Conservation (phyloP, 164 flowering plant genomes). For the Houttuynia cordata region DNA sequence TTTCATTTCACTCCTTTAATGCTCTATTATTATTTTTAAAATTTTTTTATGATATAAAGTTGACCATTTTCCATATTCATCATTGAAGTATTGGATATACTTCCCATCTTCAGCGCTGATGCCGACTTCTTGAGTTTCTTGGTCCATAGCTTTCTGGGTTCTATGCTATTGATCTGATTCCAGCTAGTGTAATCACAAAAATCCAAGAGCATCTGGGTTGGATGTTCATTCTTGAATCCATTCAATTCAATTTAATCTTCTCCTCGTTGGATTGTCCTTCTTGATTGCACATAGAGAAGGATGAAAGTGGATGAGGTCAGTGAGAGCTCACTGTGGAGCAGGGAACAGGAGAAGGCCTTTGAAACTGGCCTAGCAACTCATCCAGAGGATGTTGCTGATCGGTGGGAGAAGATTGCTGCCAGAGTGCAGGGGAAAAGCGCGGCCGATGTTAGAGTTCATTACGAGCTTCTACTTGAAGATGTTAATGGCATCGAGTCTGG, state of each 20-base stretch:
- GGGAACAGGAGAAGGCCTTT: constrained; percentile 79
- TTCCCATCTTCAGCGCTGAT: not conserved
- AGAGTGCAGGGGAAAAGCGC: constrained; percentile 64
- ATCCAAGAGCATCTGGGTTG: not conserved
- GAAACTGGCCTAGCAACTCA: constrained; percentile 70
- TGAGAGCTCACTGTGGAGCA: constrained; percentile 50
- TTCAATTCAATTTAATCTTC: not conserved
- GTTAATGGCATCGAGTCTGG: constrained; percentile 66
- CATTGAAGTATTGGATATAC: not conserved
- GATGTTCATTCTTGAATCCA: not conserved
- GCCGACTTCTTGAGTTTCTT: not conserved
- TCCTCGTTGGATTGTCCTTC: constrained; percentile 1
- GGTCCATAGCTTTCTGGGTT: too few relatives aligned
- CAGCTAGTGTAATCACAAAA: not conserved
- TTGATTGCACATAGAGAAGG: not conserved
- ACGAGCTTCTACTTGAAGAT: constrained; percentile 69
- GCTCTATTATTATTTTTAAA: too few relatives aligned
- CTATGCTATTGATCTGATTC: not conserved
- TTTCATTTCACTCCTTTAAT: not conserved
- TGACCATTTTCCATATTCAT: not conserved
- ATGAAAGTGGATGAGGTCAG: constrained; percentile 52
- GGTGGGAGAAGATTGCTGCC: constrained; percentile 85
- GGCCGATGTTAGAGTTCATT: constrained; percentile 68
- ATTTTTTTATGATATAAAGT: too few relatives aligned
- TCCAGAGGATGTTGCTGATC: constrained; percentile 53